Base-by-base conservation (phyloP, 148 eudicot species). In the Fagopyrum homotropicum region DNA sequence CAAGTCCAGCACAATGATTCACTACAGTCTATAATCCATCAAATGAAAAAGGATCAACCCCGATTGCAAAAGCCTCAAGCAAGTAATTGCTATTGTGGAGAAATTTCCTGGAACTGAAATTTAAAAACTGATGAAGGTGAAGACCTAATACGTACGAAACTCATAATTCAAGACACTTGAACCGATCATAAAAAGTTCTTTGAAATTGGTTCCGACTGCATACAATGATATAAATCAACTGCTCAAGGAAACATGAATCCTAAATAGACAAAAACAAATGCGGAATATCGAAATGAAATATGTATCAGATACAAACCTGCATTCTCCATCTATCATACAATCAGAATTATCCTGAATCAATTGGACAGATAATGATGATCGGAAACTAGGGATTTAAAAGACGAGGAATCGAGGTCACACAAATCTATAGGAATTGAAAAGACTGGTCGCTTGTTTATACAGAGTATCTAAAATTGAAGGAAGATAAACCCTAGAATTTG, bases 281-380 rank as follows among this genome's bases (percentile, higher is more conserved):
- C 68, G 43, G 44, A 61, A 46, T 69, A 47, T 73, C 19, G 48
- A 49, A 17, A 22, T 49, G 60, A 54, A 22, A 73, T 12, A 46
- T 26, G 48, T 49, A 30, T 60, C 52, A 26, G 56, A 70, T 19
- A 64, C 17, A 45, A 47, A 66, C 71, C 71, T 66, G 71, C 47
- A 66, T 40, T 66, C 45, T 66, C 71, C 71, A 66, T 66, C 19
- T 66, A 4, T 43, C 43, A 29, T 40, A 45, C 71, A 6, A 46
- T 66, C 43, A 14, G 17, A 40, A 66, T 15, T 66, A 45, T 14
- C 69, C 69, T 30, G 45, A 63, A 29, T 63, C 45, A 63, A 63
- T 30, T 30, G 69, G 40, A 29, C 19, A 43, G 43, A 29, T 11
- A 61, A 5, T 9, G 68, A 61, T 1, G 71, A 66, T 66, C 71